Conservation (phyloP, 495 filamentous ascomycete species). For the Penicillium canariense region DNA sequence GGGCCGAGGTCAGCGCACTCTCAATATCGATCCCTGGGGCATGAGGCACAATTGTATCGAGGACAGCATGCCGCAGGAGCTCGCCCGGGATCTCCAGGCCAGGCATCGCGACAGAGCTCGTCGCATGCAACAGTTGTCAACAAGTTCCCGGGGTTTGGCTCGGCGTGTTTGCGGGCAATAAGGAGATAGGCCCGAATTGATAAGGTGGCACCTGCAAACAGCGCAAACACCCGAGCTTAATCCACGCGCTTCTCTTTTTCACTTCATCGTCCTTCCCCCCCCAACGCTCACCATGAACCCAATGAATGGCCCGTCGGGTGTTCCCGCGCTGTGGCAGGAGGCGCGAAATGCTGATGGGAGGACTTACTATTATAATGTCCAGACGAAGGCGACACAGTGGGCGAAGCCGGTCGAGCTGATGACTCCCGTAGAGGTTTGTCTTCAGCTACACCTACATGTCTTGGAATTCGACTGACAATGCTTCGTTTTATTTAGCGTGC, state of each 20-base stretch:
- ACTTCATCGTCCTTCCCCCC: slow-evolving; percentile 3
- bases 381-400: slow-evolving; percentile 91
- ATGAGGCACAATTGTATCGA: slow-evolving; percentile 77
- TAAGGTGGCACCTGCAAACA: slow-evolving; percentile 31
- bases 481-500: slow-evolving; percentile 58
- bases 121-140: slow-evolving; percentile 23
- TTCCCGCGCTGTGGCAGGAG: slow-evolving; percentile 72
- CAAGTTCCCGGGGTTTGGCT: background rate
- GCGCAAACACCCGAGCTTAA: slow-evolving; percentile 31
- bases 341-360: slow-evolving; percentile 79
- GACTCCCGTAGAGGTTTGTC: slow-evolving; percentile 76
- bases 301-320: slow-evolving; percentile 52
- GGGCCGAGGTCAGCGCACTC: slow-evolving; percentile 49
- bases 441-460: background rate
- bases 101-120: slow-evolving; percentile 36
- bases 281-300: slow-evolving; percentile 57
- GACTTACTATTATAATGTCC: slow-evolving; percentile 88
- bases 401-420: slow-evolving; percentile 87
- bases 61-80: slow-evolving; percentile 67
- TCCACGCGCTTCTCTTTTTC: slow-evolving; percentile 25
- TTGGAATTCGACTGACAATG: slow-evolving; percentile 11
- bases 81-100: slow-evolving; percentile 47
- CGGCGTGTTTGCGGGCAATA: slow-evolving; percentile 9
- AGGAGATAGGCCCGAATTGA: slow-evolving; percentile 16
- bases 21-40: slow-evolving; percentile 65